phyloP scores from a whole-genome alignment of 2,329 filamentous ascomycete genomes.

The Fusarium sp. region DNA sequence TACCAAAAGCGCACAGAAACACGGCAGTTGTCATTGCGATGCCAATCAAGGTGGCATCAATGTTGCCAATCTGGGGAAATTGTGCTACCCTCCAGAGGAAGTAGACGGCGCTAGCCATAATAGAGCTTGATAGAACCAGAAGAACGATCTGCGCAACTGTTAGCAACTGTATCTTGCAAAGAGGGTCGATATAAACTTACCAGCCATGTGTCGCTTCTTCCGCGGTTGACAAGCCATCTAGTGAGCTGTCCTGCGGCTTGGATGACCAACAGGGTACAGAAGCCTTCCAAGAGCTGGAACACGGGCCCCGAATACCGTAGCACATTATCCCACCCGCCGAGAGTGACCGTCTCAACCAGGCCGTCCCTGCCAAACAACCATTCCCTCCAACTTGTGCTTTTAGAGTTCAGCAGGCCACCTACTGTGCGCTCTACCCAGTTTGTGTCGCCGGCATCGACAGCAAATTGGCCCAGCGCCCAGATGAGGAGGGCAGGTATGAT shows the following conservation, averaged over 20 bases:
- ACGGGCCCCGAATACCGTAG: slow-evolving; percentile 92
- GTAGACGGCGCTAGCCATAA: slow-evolving; percentile 94
- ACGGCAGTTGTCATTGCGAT: slow-evolving; percentile 92
- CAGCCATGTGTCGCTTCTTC: slow-evolving; percentile 96
- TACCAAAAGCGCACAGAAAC: slow-evolving; percentile 93
- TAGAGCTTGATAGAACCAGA: slow-evolving; percentile 86
- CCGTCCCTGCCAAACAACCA: slow-evolving; percentile 93
- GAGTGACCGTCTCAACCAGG: slow-evolving; percentile 80
- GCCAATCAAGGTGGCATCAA: slow-evolving; percentile 93
- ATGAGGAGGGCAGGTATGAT: slow-evolving; percentile 89
- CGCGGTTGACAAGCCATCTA: slow-evolving; percentile 92
- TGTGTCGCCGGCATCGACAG: slow-evolving; percentile 82
- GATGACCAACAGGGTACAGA: slow-evolving; percentile 95
- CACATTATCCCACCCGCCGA: slow-evolving; percentile 90
- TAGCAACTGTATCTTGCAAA: slow-evolving; percentile 46
- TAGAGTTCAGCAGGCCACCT: slow-evolving; percentile 71
- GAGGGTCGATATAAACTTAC: slow-evolving; percentile 64
- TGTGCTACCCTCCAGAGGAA: slow-evolving; percentile 96
- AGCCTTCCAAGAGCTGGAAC: slow-evolving; percentile 95
- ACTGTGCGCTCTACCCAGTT: slow-evolving; percentile 89
- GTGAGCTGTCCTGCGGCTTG: slow-evolving; percentile 96
- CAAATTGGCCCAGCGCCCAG: slow-evolving; percentile 96
- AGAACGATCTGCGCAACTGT: slow-evolving; percentile 80
- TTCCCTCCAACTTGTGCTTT: slow-evolving; percentile 77
- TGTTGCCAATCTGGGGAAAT: slow-evolving; percentile 92